Base-by-base conservation (phyloP, 768 basidiomycete species). In the Lactarius sp. region DNA sequence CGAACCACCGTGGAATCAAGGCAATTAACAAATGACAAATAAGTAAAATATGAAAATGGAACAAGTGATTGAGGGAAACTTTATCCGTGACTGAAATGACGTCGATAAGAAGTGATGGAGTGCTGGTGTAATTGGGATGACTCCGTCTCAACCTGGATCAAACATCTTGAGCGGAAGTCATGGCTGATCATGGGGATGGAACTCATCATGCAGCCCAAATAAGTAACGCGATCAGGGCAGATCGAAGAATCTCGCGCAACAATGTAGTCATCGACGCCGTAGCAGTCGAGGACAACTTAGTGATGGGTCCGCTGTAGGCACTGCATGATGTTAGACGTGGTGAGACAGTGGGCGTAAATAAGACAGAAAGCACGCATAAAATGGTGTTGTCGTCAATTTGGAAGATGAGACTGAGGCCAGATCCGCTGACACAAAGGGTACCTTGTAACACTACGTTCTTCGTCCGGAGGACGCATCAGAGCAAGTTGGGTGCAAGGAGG, bases 361-460 rank as follows among this genome's bases (percentile, higher is more conserved):
- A 27, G 22, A 27, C 22, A 2, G 22, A 27, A 27, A 27, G 22
- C 27, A 27, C 27, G 27, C 27, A 27, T 27, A 27, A 27, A 52
- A 83, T 77, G 13, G 82, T 81, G 49, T 71, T 73, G 64, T 83
- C 81, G 10, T 82, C 82, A 2, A 77, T 79, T 47, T 78, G 79
- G 60, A 83, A 75, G 47, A 79, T 77, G 44, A 83, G 68, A 1
- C 82, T 81, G 1, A 73, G 58, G 10, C 81, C 80, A 18, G 75
- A 79, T 31, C 81, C 81, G 61, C 72, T 77, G 20, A 79, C 75
- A 60, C 80, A 81, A 52, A 80, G 78, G 2, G 82, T 82, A 13
- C 81, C 81, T 66, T 84, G 82, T 2, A 87, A 74, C 10, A 81
- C 84, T 57, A 86, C 79, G 70, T 86, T 86, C 64, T 80, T 81